Evolutionary conservation across 306 rosid species (phyloP), one percentile per base, ranked within the genome.

Genomic region (Lagenaria siceraria): DNA sequence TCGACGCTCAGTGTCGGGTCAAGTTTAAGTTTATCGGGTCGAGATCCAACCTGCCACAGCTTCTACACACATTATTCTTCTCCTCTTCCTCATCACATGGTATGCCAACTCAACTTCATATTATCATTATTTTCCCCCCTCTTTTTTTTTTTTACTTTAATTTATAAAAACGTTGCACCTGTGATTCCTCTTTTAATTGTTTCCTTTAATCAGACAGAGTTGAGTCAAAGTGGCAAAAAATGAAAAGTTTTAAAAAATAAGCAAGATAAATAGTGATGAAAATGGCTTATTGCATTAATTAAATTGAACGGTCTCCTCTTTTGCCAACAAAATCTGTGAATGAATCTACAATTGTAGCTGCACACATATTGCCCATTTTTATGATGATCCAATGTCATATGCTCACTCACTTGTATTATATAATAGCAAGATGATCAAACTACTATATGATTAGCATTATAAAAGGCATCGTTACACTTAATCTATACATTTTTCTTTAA

Each of bases 61-160:
- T 80, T 79, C 65, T 83, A 77, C 74, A 80, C 83, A 42, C 83
- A 76, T 56, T 46, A 76, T 81, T 64, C 88, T 8, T 72, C 81
- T 19, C 21, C 81, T 61, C 81, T 86, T 81, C 86, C 85, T 38
- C 80, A 48, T 80, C 90, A 87, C 84, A 82, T 86, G 92, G 87
- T 92, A 90, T 85, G 84, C 80, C 88, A 82, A 80, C 77, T 79
- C 54, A 66, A 33, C n/a, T 22, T 13, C 59, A 72, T 72, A 25
- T 24, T 58, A 2, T 24, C 12, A 8, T 40, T 71, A 31, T 33
- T 81, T 11, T 29, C 38, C n/a, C 2, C 15, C 5, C 15, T 52
- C 35, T 64, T 25, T 0, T 25, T 25, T 12, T 48, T 49, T 49
- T 15, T 49, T 12, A 49, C 9, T 14, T 5, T 3, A 29, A 5